Conservation (phyloP, 768 basidiomycete genomes). For the Boletus pseudopeckii region DNA sequence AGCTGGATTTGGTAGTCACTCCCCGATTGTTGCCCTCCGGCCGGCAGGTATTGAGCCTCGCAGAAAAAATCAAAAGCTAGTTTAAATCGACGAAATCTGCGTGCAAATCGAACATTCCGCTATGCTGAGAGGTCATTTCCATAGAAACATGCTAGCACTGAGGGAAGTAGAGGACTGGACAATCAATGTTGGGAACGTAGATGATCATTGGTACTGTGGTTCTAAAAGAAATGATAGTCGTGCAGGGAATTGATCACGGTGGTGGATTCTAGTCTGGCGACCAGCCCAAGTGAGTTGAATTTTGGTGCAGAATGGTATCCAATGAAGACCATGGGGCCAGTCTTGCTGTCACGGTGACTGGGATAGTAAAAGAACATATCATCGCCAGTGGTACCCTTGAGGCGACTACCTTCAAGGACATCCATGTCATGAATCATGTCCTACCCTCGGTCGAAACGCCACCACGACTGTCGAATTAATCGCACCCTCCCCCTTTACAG, state of each 20-base stretch:
- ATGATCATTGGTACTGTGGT: no score
- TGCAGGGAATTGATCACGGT: neutral
- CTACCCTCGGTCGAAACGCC: conserved; percentile 41
- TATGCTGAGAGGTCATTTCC: neutral
- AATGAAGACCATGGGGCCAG: neutral
- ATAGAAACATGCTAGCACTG: neutral
- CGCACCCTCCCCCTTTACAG: conserved; percentile 63
- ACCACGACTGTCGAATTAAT: conserved; percentile 72
- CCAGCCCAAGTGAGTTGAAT: neutral
- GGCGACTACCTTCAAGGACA: neutral
- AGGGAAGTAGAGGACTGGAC: no score
- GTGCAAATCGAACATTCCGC: no score
- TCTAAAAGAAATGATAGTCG: no score
- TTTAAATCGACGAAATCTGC: no score
- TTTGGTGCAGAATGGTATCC: neutral
- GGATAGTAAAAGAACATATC: neutral
- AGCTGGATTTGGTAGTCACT: no score
- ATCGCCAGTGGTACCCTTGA: neutral
- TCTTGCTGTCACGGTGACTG: neutral
- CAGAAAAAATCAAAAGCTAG: no score
- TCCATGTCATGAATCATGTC: conserved; percentile 5
- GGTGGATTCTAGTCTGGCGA: neutral
- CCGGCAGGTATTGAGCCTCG: no score
- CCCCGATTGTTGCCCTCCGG: no score
- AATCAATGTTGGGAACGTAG: no score